Evolutionary conservation across 2,329 filamentous ascomycete species (phyloP).

Genomic region (Xylaria sp.): DNA sequence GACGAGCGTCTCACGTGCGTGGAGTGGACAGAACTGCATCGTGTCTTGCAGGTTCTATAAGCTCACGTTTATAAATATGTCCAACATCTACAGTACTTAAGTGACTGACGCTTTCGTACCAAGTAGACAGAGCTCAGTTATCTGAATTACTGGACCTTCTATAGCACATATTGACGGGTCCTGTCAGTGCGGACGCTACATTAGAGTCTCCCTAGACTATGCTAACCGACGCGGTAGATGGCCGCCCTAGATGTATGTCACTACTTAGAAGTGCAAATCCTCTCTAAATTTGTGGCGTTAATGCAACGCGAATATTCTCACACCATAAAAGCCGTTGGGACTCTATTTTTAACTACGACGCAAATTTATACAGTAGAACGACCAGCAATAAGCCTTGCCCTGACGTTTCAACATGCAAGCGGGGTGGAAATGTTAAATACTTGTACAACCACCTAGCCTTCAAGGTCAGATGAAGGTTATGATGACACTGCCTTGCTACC

Average conservation of each 20-base stretch:
- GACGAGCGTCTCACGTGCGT: constrained; percentile 6
- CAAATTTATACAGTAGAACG: not conserved
- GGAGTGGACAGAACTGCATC: not conserved
- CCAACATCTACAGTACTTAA: not conserved
- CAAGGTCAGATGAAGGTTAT: not conserved
- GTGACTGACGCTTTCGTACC: not conserved
- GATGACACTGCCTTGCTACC: not conserved
- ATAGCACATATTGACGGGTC: not conserved
- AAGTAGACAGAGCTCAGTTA: too few species aligned
- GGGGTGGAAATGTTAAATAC: too few species aligned
- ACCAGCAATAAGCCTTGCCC: not conserved
- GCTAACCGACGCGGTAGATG: not conserved
- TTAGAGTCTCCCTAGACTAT: not conserved
- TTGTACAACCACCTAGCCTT: too few species aligned
- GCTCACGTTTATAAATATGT: constrained; percentile 3
- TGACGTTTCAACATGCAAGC: not conserved
- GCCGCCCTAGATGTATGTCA: not conserved
- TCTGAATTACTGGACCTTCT: too few species aligned
- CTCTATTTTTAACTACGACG: constrained; percentile 26
- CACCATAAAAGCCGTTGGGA: constrained; percentile 16
- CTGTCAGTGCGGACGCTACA: not conserved
- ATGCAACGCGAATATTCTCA: constrained; percentile 2
- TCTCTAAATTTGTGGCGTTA: constrained; percentile 10
- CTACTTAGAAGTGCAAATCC: not conserved
- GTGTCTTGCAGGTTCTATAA: constrained; percentile 1